Evolutionary conservation across 1,139 yeast species (phyloP), one percentile per base, ranked within the genome.

Genomic region (Kazachstania sp.): DNA sequence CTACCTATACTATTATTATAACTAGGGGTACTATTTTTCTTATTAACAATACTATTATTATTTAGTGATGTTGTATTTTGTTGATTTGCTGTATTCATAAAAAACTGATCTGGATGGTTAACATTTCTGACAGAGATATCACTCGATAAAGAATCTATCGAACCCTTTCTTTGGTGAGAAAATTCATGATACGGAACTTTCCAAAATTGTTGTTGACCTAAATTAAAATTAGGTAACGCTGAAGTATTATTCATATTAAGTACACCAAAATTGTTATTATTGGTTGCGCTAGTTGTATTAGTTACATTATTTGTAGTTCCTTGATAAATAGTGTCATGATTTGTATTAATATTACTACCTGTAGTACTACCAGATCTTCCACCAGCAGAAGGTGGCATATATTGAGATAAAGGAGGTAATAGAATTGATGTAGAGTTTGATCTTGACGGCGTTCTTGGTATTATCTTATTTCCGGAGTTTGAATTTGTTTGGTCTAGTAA

Each of bases 181-280:
- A 59, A 60, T 47, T 62, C 65, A 45, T 60, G 63, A 40, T 61
- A 61, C 9, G 67, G 66, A 2, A 63, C 66, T 48, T 63, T 63
- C 67, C 67, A 63, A 45, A 63, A 63, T 46, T 60, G 66, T 49
- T 61, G 66, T 41, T 58, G 57, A 11, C 50, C 49, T 12, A 51
- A 26, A 18, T 44, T 39, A 20, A 45, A 35, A 31, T 39, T 41
- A 11, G 43, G 11, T 11, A 35, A 20, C 18, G 15, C 20, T 16
- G 37, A 9, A 16, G 41, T 4, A 4, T 39, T 35, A 28, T 37
- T 37, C 9, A 28, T 37, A 23, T 41, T 49, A 16, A 45, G 26
- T 18, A 39, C 37, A 11, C 18, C 32, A 19, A 28, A 16, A 18
- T 36, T 37, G 19, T 26, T 28, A 31, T 34, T 45, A 23, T 31